Percentiles rank a stretch among this genome's conserved stretches.
phyloP scores from a whole-genome alignment of 495 filamentous ascomycete species.

The Poronia punctata region DNA sequence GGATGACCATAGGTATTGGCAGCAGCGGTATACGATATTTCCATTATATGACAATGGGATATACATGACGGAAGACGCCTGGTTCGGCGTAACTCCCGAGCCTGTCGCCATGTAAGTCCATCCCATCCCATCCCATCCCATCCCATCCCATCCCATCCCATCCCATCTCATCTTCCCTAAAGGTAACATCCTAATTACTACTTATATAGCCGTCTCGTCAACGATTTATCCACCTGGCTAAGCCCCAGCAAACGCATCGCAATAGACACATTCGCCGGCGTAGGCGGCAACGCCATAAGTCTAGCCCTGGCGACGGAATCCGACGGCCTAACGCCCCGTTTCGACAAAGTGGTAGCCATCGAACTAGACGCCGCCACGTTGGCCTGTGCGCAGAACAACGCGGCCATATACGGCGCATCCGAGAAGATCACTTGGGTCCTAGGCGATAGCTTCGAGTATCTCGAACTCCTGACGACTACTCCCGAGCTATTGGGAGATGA shows the following conservation, averaged over 20 bases:
- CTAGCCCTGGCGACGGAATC: slow-evolving; percentile 61
- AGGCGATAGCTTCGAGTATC: slow-evolving; percentile 68
- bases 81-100: slow-evolving; percentile 96
- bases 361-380: slow-evolving; percentile 73
- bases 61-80: slow-evolving; percentile 83
- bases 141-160: slow-evolving; percentile 5
- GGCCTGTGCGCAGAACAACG: slow-evolving; percentile 88
- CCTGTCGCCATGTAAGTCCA: slow-evolving; percentile 67
- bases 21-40: slow-evolving; percentile 80
- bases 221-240: slow-evolving; percentile 50
- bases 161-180: slow-evolving; percentile 1
- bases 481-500: slow-evolving; percentile 23
- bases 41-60: slow-evolving; percentile 75
- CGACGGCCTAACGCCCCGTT: slow-evolving; percentile 37
- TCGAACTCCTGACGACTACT: slow-evolving; percentile 23
- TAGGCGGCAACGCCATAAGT: slow-evolving; percentile 91
- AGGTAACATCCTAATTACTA: slow-evolving; percentile 10
- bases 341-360: slow-evolving; percentile 77
- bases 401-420: slow-evolving; percentile 73
- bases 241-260: slow-evolving; percentile 47
- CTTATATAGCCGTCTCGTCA: slow-evolving; percentile 71
- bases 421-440: slow-evolving; percentile 76
- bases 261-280: slow-evolving; percentile 84
- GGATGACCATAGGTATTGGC: slow-evolving; percentile 78
- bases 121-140: not conserved